Base-by-base conservation (phyloP, 2,329 filamentous ascomycete genomes). In the Exophiala sideris region DNA sequence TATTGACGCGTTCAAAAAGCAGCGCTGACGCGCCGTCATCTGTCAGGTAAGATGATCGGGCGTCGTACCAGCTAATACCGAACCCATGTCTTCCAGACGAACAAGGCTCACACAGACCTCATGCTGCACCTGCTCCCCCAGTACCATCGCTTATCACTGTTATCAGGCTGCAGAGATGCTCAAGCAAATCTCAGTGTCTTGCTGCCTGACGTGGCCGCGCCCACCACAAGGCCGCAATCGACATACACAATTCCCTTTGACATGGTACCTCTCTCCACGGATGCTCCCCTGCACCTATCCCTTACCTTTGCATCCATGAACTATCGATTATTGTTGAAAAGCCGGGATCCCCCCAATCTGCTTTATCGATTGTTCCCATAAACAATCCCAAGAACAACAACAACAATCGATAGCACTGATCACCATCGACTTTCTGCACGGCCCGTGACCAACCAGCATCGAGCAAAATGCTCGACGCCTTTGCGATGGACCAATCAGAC, bases 271-370 rank as follows among this genome's bases (percentile, higher is more conserved):
- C 34, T 52, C 49, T 39, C 54, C 54, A 56, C 54, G 54, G 54
- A 56, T 45, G 45, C 16, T 56, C 49, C 54, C 54, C 54, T 56
- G 54, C 54, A 48, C 50, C 54, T 49, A 56, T 56, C 54, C 54
- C 54, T 49, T 56, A 56, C 52, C 54, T 32, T 44, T 48, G 49
- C 54, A 34, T 34, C 12, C 45, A 45, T 33, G 36, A 52, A 44
- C 33, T 45, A 50, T 45, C 45, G 45, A 45, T 39, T 49, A 34
- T 35, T 21, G 47, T 56, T 56, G 21, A 56, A 52, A 56, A 56
- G 49, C 54, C 50, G 45, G 48, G 54, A 44, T 48, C 39, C 46
- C 38, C 54, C 54, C 54, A 56, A 56, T 56, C 54, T 56, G 7
- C 54, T 49, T 50, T 56, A 56, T 56, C 54, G 54, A 52, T 56